These are phyloP conservation scores for Melaleuca alternifolia DNA, from an alignment of 345 rosid genomes.

Conservation along the genomic window DNA sequence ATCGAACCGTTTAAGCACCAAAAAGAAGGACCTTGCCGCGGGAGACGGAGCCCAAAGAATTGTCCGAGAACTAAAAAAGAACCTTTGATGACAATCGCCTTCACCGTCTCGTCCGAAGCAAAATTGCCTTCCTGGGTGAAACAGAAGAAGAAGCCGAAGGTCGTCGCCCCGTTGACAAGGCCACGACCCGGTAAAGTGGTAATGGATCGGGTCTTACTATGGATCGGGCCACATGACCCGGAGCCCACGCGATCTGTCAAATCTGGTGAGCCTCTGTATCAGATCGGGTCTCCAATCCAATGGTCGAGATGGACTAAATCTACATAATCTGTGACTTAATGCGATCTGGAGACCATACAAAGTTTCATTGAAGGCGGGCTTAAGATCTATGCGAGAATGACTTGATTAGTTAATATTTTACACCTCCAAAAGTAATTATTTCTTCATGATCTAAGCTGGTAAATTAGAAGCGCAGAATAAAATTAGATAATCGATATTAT, in stretches of 20 bases:
- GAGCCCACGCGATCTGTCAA: background rate
- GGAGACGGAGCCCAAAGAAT: background rate
- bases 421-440: background rate
- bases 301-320: background rate
- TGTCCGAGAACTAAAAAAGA: background rate
- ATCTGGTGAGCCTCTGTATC: background rate
- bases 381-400: background rate
- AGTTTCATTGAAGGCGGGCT: background rate
- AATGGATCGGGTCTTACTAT: background rate
- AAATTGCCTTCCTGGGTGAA: background rate
- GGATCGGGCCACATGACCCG: background rate
- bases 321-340: too few species aligned
- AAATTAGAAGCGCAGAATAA: background rate
- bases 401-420: background rate
- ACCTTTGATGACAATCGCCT: background rate
- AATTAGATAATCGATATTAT: background rate
- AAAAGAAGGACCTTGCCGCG: background rate
- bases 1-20: background rate
- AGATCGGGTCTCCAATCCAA: background rate
- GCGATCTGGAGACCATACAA: accelerated
- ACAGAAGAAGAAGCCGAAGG: background rate
- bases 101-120: background rate
- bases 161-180: background rate
- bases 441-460: background rate
- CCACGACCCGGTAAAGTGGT: background rate